Percentiles rank a stretch among this genome's conserved stretches.
phyloP scores from a whole-genome alignment of 306 rosid genomes.

The Purshia tridentata region DNA sequence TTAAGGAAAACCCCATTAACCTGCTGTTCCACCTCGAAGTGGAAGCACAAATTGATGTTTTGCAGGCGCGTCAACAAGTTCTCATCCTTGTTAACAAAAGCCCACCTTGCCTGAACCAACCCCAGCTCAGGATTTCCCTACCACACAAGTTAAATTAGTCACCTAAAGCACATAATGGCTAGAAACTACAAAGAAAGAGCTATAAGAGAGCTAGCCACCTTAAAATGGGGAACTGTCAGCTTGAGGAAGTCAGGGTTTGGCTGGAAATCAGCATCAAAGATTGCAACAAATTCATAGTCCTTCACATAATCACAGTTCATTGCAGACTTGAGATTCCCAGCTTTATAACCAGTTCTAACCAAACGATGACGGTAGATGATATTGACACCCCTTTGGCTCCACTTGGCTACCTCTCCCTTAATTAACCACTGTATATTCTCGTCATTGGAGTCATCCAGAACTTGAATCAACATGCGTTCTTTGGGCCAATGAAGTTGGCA shows the following conservation, averaged over 20 bases:
- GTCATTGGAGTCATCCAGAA: slow-evolving; percentile 77
- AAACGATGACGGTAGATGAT: slow-evolving; percentile 63
- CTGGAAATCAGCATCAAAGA: slow-evolving; percentile 81
- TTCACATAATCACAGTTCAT: slow-evolving; percentile 66
- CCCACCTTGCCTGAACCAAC: slow-evolving; percentile 80
- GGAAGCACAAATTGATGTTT: slow-evolving; percentile 69
- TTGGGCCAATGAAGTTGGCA: slow-evolving; percentile 80
- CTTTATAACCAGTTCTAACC: slow-evolving; percentile 70
- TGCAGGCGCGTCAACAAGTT: slow-evolving; percentile 70
- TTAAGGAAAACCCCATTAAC: slow-evolving; percentile 70
- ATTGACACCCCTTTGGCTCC: slow-evolving; percentile 63
- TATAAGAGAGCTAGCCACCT: slow-evolving; percentile 34
- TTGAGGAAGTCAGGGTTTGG: slow-evolving; percentile 64
- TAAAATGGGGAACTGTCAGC: slow-evolving; percentile 66
- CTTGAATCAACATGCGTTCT: slow-evolving; percentile 58
- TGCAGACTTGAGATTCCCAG: slow-evolving; percentile 81
- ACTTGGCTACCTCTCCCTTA: slow-evolving; percentile 57
- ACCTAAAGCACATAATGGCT: slow-evolving; percentile 10
- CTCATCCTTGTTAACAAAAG: slow-evolving; percentile 73
- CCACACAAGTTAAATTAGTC: slow-evolving; percentile 14
- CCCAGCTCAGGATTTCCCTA: slow-evolving; percentile 67
- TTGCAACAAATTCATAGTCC: slow-evolving; percentile 69
- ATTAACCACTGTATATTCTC: slow-evolving; percentile 62
- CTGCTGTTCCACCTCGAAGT: slow-evolving; percentile 84
- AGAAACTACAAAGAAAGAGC: not conserved